These are phyloP conservation scores for Hypholoma fasciculare DNA, from an alignment of 768 basidiomycete genomes.

Conservation along the genomic window DNA sequence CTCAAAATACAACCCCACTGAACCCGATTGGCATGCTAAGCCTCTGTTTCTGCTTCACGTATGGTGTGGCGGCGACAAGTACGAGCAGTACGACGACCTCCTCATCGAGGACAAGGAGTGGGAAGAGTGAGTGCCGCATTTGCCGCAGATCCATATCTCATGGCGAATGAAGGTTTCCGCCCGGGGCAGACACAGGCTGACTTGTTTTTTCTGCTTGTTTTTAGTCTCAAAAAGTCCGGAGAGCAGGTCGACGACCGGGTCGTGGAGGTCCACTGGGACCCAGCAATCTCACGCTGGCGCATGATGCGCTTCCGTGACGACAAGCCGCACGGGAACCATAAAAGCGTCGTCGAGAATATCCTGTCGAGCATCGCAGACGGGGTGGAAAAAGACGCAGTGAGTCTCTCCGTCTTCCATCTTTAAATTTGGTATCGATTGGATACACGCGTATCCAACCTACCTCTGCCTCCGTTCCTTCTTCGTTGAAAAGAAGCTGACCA, in stretches of 20 bases:
- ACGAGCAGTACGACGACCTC: conserved; percentile 86
- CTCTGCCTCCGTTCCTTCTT: not conserved
- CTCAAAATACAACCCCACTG: conserved; percentile 40
- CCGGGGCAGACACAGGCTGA: conserved; percentile 5
- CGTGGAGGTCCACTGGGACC: conserved; percentile 93
- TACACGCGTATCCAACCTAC: not conserved
- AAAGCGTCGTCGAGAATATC: conserved; percentile 81
- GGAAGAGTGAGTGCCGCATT: conserved; percentile 68
- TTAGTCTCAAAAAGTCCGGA: conserved; percentile 78
- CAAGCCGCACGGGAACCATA: conserved; percentile 91
- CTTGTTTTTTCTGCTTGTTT: not conserved
- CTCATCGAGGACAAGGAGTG: conserved; percentile 88
- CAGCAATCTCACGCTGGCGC: conserved; percentile 65
- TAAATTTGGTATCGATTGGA: too few relatives aligned
- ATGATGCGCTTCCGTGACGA: conserved; percentile 95
- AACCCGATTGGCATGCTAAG: conserved; percentile 82
- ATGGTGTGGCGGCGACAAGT: conserved; percentile 79
- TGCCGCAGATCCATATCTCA: conserved; percentile 16
- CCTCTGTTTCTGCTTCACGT: conserved; percentile 83
- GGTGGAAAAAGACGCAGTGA: conserved; percentile 83
- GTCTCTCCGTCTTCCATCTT: conserved; percentile 27
- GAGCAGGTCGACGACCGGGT: conserved; percentile 94
- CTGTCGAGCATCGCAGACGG: conserved; percentile 92
- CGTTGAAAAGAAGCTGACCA: not conserved
- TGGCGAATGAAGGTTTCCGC: conserved; percentile 5